Base-by-base conservation (phyloP, 2,329 filamentous ascomycete species). In the Fusarium sp. region DNA sequence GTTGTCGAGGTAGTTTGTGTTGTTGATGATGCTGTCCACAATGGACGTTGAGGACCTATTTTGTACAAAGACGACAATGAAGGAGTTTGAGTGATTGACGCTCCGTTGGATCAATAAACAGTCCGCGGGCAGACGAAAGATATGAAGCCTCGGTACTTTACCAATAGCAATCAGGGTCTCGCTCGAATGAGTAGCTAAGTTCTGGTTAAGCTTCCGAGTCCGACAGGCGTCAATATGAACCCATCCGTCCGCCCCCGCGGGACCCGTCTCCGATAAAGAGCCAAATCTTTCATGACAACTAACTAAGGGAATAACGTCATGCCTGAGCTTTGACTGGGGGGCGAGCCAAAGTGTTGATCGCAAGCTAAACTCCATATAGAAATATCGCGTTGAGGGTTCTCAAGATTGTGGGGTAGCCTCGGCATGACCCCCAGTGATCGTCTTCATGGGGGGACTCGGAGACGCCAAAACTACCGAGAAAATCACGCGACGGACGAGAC, bases 301-400 rank as follows among this genome's bases (percentile, higher is more conserved):
- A 51, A 36, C 20, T 6, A 22, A 36, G 5, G 20, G 3, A 36
- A 59, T 20, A 59, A 38, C 56, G 56, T 51, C 64, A 50, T 50
- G 36, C n/a, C 17, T 22, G 32, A 13, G 20, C 57, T 14, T 26
- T 30, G 59, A 22, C 24, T 41, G 47, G 57, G 57, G 54, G 45
- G 26, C 50, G 32, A 53, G n/a, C 8, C 36, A 47, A 45, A 30
- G 22, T 22, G 42, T 47, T 47, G 69, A 74, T 73, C 70, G 70
- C 70, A 73, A 73, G 56, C 70, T 73, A 73, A 67, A 73, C 70
- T 56, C 4, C 6, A 67, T 56, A 47, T 6, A 57, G 56, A 47
- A 59, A n/a, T 22, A 68, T 68, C 32, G 41, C 8, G 14, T 39
- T 28, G 36, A 28, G 17, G 28, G 6, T n/a, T 10, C 14, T 8